These are phyloP conservation scores for Eleusine coracana DNA, from an alignment of 176 grass and related monocot species.

Conservation along the genomic window DNA sequence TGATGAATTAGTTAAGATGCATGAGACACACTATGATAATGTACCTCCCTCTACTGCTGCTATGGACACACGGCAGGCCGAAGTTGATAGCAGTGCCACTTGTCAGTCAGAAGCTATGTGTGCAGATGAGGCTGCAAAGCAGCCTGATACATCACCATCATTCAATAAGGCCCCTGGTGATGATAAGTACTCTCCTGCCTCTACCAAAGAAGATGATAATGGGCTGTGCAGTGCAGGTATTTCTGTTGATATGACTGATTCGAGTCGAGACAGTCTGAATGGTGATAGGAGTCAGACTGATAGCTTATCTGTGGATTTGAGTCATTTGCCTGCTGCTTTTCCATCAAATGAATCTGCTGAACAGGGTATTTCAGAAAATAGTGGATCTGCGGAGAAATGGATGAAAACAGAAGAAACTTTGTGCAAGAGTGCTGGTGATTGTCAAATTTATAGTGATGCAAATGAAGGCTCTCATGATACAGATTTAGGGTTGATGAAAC, in stretches of 20 bases:
- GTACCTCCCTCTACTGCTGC: background rate
- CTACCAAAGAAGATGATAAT: constrained; percentile 21
- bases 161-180: background rate
- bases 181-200: background rate
- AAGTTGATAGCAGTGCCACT: constrained; percentile 25
- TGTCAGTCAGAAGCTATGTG: background rate
- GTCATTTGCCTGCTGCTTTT: constrained; percentile 18
- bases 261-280: background rate
- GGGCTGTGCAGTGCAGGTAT: constrained; percentile 17
- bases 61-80: background rate
- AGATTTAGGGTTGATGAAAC: background rate
- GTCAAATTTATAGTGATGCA: background rate
- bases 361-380: constrained; percentile 17
- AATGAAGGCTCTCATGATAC: constrained; percentile 31
- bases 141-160: constrained; percentile 4
- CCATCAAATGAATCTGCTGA: constrained; percentile 28
- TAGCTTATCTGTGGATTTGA: background rate
- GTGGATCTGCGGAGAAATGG: constrained; percentile 4
- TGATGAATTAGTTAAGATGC: constrained; percentile 25
- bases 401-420: constrained; percentile 15
- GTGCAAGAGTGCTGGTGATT: constrained; percentile 5
- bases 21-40: constrained; percentile 30
- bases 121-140: background rate
- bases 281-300: background rate
- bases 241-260: constrained; percentile 2